phyloP scores from a whole-genome alignment of 371 early-diverging fungal genomes.

The Chytridiales sp. region DNA sequence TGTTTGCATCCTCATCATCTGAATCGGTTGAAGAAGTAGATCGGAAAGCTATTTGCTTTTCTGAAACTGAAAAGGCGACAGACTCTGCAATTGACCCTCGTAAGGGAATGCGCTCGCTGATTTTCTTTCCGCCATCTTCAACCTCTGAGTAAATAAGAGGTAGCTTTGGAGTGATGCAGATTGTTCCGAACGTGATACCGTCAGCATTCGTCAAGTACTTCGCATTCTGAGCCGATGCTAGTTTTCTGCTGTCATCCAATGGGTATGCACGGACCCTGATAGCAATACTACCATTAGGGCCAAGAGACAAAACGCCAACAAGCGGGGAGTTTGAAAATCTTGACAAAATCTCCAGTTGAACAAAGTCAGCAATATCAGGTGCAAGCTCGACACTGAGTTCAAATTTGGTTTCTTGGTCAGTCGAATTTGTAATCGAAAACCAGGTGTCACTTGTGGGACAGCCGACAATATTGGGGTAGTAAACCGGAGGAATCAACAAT shows the following conservation, averaged over 20 bases:
- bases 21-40: conserved; percentile 40
- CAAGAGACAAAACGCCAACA: conserved; percentile 66
- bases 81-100: conserved; percentile 66
- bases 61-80: conserved; percentile 64
- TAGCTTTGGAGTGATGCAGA: conserved; percentile 33
- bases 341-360: conserved; percentile 73
- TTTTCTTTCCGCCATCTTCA: conserved; percentile 43
- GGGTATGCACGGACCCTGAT: conserved; percentile 73
- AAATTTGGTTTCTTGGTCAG: conserved; percentile 75
- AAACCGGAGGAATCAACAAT: conserved; percentile 69
- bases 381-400: conserved; percentile 68
- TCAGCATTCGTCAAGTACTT: conserved; percentile 49
- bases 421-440: conserved; percentile 76
- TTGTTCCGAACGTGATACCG: conserved; percentile 51
- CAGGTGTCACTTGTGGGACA: conserved; percentile 74
- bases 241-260: conserved; percentile 59
- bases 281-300: conserved; percentile 70
- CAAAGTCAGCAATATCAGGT: conserved; percentile 59
- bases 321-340: conserved; percentile 83
- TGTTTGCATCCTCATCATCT: conserved; percentile 39
- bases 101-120: conserved; percentile 69
- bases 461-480: conserved; percentile 59
- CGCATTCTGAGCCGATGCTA: conserved; percentile 52
- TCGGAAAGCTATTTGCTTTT: conserved; percentile 63
- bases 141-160: neutral